Evolutionary conservation across 169 alveolate genomes (phyloP), one percentile per base, ranked within the genome.

Genomic region (Cryptosporidium sp.): DNA sequence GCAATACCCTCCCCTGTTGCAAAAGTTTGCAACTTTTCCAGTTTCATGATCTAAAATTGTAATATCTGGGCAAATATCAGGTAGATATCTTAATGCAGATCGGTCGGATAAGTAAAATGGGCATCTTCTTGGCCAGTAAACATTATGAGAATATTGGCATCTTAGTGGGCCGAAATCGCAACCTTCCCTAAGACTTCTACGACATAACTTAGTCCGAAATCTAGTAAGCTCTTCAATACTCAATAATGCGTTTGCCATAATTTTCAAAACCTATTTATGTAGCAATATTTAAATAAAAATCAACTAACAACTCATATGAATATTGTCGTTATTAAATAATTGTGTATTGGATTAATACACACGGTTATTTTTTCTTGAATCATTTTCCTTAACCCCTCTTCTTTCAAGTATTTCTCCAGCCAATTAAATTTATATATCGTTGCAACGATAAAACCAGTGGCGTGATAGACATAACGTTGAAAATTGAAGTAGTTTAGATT

Each of bases 1-100:
- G 53, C 97, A 94, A 93, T 94, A 94, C 67, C 94, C 94, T 37
- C 97, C 97, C 39, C 95, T 80, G 16, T 95, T 94, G 56, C 97
- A 94, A 75, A 80, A 86, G 80, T 58, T 86, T 65, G 69, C 86
- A 80, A 73, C 84, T 65, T 86, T 73, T 80, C 92, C 92, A 29
- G 75, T 86, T n/a, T 51, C 75, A 18, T 92, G 67, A 29, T 69
- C 84, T 45, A 44, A 45, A 45, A 72, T 92, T 18, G 69, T 87
- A 23, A 85, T 70, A 87, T 65, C 92, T 7, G 97, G 96, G 75
- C 97, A 94, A 69, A 92, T 37, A 31, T 92, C 94, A n/a, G 97
- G 97, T n/a, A 94, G 72, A 65, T 94, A 94, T 42, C 96, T 85
- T 61, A 94, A 84, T 42, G 93, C 93, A 33, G 96, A 91, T 12